Evolutionary conservation across 2,329 filamentous ascomycete genomes (phyloP), one percentile per base, ranked within the genome.

Genomic region (Cercospora zeae-maydis): DNA sequence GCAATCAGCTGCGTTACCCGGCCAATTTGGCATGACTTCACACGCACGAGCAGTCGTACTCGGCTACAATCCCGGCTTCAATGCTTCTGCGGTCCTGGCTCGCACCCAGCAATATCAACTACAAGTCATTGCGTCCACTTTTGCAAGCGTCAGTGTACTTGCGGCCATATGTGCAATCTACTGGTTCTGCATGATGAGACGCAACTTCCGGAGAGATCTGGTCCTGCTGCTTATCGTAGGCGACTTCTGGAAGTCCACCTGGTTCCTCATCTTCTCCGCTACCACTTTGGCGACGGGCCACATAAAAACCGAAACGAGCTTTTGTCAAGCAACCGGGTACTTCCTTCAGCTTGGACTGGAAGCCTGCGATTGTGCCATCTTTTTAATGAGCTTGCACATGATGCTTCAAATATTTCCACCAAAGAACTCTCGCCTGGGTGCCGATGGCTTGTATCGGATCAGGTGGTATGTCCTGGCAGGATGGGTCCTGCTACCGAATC

Each of bases 181-280:
- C 76, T 92, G 88, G 86, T 92, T 93, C 72, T 78, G 85, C 62
- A 82, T 85, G 65, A 92, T 92, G 88, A 83, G 85, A 67, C 83
- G 88, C 71, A 86, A 83, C 66, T 93, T 92, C 74, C 84, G 90
- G 51, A 88, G 92, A 73, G 86, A 88, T 66, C 81, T 93, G 59
- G 88, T 93, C 62, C 86, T 93, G 81, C 76, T 92, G 39, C 79
- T 93, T 13, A 86, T 93, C 52, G 82, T 86, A 64, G 88, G 88
- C 68, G 89, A 92, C 74, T 83, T 90, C 72, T 84, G 88, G 75
- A 90, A 90, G 74, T 84, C 86, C 2, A 72, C 86, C 2, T 91
- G 86, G 84, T 86, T 88, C 65, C 81, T 91, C 65, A 75, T 90
- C 45, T 88, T 87, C 67, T 83, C 88, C 0, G 77, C 85, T 1